Base-by-base conservation (phyloP, 768 basidiomycete genomes). In the Russula emetica region DNA sequence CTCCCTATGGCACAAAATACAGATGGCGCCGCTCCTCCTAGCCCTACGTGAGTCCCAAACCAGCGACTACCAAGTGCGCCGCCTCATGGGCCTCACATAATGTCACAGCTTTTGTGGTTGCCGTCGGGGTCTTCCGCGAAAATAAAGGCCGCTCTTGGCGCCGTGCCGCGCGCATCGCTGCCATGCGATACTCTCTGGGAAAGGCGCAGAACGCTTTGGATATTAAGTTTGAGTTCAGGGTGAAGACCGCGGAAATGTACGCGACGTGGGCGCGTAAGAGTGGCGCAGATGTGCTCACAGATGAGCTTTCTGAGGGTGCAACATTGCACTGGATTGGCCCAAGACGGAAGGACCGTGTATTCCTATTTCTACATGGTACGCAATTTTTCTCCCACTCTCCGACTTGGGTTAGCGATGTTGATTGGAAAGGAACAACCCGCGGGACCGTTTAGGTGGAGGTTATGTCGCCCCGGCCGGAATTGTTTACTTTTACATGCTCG, bases 281-380 rank as follows among this genome's bases (percentile, higher is more conserved):
- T 9, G 32, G 40, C 14, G 14, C 11, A 9, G 55, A 65, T 22
- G 36, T 22, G 24, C 32, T 62, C 16, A 62, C 61, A 2, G 54
- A 62, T 14, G 54, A 44, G 30, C 38, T 63, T 44, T 18, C 47
- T 5, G 61, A 63, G 5, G 61, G 60, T 5, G 61, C 60, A 34
- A 50, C n/a, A 22, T 14, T 64, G 22, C 60, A 63, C n/a, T 56
- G 61, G 64, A 30, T 65, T 53, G 64, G 55, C 2, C 58, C 63
- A 8, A 44, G 60, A 3, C 28, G 24, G 18, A 11, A 40, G 22
- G 54, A 63, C 13, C 63, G 53, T 5, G 55, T 65, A 30, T 6
- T 65, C 5, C 50, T 65, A 13, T 65, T 32, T 24, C 49, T 65
- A 32, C 54, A 50, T 5, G 63, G 63, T 64, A 16, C 14, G 60